Conservation (phyloP, 805 yeast species). For the Pichia kluyveri region DNA sequence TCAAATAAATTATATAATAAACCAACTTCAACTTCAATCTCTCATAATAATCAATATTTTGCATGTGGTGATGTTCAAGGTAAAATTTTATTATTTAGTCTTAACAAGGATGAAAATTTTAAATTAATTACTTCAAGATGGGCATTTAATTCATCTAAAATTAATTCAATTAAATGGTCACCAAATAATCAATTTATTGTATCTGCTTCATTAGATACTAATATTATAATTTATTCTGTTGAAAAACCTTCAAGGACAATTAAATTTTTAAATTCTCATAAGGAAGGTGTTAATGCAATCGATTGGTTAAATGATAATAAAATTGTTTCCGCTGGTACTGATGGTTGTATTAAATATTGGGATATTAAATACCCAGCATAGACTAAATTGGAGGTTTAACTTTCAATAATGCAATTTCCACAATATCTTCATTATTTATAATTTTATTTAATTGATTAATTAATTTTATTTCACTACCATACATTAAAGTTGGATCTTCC, state of each 20-base stretch:
- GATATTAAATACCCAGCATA: slow-evolving; percentile 18
- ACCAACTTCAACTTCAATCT: slow-evolving; percentile 55
- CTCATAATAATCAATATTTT: slow-evolving; percentile 57
- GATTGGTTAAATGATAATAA: slow-evolving; percentile 49
- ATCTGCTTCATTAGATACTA: slow-evolving; percentile 79
- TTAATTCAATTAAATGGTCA: slow-evolving; percentile 74
- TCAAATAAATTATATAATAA: slow-evolving; percentile 44
- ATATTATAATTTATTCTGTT: slow-evolving; percentile 71
- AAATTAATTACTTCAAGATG: slow-evolving; percentile 74
- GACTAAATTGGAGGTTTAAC: slow-evolving; percentile 43
- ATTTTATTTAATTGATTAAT: slow-evolving; percentile 32
- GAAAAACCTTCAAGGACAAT: slow-evolving; percentile 68
- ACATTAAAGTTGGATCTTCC: slow-evolving; percentile 43
- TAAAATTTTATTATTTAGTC: slow-evolving; percentile 66
- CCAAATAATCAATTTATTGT: slow-evolving; percentile 62
- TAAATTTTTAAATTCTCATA: slow-evolving; percentile 73
- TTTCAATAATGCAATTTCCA: slow-evolving; percentile 41
- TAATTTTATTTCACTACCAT: slow-evolving; percentile 44
- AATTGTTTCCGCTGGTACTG: slow-evolving; percentile 68
- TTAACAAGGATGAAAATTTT: slow-evolving; percentile 23
- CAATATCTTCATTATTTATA: slow-evolving; percentile 39
- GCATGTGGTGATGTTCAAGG: slow-evolving; percentile 89
- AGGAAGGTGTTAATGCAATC: slow-evolving; percentile 73
- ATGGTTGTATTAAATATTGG: slow-evolving; percentile 79
- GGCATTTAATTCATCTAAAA: slow-evolving; percentile 88